Conservation (phyloP, 202 grass and related monocot genomes). For the Saccharum hybrid region DNA sequence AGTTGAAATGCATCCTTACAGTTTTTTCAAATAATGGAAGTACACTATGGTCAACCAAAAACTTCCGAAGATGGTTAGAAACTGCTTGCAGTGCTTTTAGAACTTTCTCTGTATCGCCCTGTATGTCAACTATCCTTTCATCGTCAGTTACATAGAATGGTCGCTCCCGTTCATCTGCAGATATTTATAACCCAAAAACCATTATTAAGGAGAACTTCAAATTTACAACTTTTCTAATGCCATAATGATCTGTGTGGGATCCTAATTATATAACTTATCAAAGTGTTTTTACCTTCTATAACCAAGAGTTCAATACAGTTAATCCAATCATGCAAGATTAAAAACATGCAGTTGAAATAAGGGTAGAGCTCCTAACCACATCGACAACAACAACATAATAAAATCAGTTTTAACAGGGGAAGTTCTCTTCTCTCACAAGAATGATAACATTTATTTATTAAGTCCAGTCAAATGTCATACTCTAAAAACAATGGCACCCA, state of each 20-base stretch:
- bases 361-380: neutral
- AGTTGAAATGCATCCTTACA: constrained; percentile 62
- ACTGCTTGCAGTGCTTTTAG: constrained; percentile 85
- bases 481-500: constrained; percentile 6
- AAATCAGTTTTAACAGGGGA: neutral
- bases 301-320: constrained; percentile 28
- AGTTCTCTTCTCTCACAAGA: constrained; percentile 2
- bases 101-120: constrained; percentile 88
- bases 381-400: neutral
- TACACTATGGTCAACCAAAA: constrained; percentile 98
- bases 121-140: constrained; percentile 98
- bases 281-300: neutral
- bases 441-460: neutral
- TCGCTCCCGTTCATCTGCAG: constrained; percentile 64
- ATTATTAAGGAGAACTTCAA: neutral
- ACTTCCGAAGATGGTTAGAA: constrained; percentile 85
- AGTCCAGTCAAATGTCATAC: constrained; percentile 20
- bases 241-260: neutral
- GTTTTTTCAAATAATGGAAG: constrained; percentile 94
- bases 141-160: constrained; percentile 87
- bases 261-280: constrained; percentile 3
- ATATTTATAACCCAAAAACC: constrained; percentile 45
- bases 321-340: constrained; percentile 23
- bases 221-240: constrained; percentile 10
- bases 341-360: neutral